Base-by-base conservation (phyloP, 2,329 filamentous ascomycete genomes). In the Diaporthe ilicicola region DNA sequence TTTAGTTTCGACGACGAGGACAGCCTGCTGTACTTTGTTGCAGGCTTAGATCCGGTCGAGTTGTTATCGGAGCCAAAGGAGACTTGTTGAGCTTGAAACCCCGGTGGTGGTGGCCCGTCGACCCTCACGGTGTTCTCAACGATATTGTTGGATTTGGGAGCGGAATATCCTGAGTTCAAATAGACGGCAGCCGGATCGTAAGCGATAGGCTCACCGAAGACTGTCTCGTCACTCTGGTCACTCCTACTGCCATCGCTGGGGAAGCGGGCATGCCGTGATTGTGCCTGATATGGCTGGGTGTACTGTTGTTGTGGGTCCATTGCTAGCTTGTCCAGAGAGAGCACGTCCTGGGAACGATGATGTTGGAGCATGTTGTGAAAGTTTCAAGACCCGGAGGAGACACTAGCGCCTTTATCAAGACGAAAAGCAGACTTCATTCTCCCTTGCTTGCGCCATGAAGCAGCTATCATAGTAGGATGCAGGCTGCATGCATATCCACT, bases 181-280 rank as follows among this genome's bases (percentile, higher is more conserved):
- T 50, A 50, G 4, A 64, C 32, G 27, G 59, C n/a, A 37, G 59
- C 59, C 4, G 59, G 59, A 6, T 64, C 59, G 22, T 64, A 64
- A 32, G 29, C 32, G 2, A 44, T 64, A 19, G 22, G 6, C 4
- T 44, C 59, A 32, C 59, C 17, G 22, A 64, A 50, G 44, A 64
- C 37, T 10, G 59, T 50, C 1, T 64, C 59, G 59, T 64, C 59
- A 32, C 59, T 64, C 51, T 54, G 51, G 9, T 54, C 51, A 54
- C 51, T 54, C 27, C 51, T 54, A 34, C 29, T 50, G 13, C 51
- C 29, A 12, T 64, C 59, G 59, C 59, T 64, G 3, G 59, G 59
- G 32, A 37, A 64, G 46, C 59, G 59, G 22, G n/a, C 22, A 9
- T 64, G 59, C 10, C 44, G 44, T 12, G 59, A 29, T 15, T 34